Evolutionary conservation across 1,284 basidiomycete species (phyloP).

Genomic region (Chalciporus piperatoides): DNA sequence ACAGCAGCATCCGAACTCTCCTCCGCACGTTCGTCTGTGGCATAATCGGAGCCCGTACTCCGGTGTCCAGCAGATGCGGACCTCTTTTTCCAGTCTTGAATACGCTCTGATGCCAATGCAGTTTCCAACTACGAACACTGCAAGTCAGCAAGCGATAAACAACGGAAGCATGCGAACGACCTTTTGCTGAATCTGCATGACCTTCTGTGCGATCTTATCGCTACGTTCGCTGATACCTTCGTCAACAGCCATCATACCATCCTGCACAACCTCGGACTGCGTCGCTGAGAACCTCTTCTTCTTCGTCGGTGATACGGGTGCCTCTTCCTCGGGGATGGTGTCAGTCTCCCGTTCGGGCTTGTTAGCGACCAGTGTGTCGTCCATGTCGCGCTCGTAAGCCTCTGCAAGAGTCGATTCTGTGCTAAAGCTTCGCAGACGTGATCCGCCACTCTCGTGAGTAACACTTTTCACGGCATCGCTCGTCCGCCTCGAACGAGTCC

Average conservation of each 20-base stretch:
- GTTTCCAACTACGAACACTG: constrained; percentile 55
- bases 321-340: constrained; percentile 55
- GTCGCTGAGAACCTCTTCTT: constrained; percentile 75
- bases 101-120: constrained; percentile 59
- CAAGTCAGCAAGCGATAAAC: constrained; percentile 6
- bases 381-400: constrained; percentile 45
- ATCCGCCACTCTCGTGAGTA: constrained; percentile 19
- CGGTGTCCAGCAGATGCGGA: constrained; percentile 25
- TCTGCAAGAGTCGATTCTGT: constrained; percentile 76
- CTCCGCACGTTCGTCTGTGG: constrained; percentile 32
- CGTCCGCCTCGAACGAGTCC: constrained; percentile 47
- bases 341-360: constrained; percentile 44
- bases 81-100: constrained; percentile 40
- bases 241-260: constrained; percentile 78
- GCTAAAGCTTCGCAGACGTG: constrained; percentile 58
- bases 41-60: constrained; percentile 25
- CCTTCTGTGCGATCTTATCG: constrained; percentile 79
- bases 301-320: constrained; percentile 39
- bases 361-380: constrained; percentile 35
- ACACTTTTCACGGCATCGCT: constrained; percentile 52
- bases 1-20: constrained; percentile 34
- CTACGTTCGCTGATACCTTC: constrained; percentile 79
- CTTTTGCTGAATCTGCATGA: constrained; percentile 80
- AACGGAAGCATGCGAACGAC: constrained; percentile 35
- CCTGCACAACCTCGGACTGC: constrained; percentile 56